Conservation (phyloP, 306 rosid genomes). For the Acacia melanoxylon region DNA sequence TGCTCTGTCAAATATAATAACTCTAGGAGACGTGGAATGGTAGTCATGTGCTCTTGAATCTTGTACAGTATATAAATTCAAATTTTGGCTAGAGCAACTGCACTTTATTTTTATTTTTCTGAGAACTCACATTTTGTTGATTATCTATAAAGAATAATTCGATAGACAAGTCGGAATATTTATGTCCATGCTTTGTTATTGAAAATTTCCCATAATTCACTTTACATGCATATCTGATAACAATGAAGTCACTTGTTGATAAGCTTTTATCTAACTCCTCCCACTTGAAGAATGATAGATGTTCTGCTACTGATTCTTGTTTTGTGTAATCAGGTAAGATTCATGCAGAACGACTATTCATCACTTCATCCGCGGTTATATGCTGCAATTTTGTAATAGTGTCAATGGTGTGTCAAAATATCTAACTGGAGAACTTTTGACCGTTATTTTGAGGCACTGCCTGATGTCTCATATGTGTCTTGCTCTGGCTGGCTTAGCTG, state of each 20-base stretch:
- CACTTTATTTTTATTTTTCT: background rate
- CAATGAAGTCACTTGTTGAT: conserved; percentile 15
- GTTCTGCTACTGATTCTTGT: conserved; percentile 31
- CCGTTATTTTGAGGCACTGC: conserved; percentile 37
- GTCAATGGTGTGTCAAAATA: conserved; percentile 17
- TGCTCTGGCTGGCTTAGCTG: conserved; percentile 54
- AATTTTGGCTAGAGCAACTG: background rate
- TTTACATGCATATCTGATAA: conserved; percentile 7
- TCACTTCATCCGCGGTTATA: conserved; percentile 20
- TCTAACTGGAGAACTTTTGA: conserved; percentile 8
- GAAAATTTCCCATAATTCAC: conserved; percentile 1
- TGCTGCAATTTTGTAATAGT: conserved; percentile 21
- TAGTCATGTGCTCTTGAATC: background rate
- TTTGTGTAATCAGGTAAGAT: conserved; percentile 10
- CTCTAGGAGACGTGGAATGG: background rate
- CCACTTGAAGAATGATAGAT: conserved; percentile 20
- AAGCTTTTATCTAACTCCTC: conserved; percentile 22
- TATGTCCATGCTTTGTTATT: conserved; percentile 21
- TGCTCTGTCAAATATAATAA: too few relatives aligned
- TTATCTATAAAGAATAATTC: background rate
- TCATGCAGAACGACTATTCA: conserved; percentile 20
- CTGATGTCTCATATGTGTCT: conserved; percentile 43
- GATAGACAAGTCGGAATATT: background rate
- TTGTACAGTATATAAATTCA: background rate
- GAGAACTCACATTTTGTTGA: background rate